A percentile compares a stretch with the other conserved stretches of the same genome.
Conservation (phyloP, 768 basidiomycete genomes). For the Candolleomyces eurysporus region DNA sequence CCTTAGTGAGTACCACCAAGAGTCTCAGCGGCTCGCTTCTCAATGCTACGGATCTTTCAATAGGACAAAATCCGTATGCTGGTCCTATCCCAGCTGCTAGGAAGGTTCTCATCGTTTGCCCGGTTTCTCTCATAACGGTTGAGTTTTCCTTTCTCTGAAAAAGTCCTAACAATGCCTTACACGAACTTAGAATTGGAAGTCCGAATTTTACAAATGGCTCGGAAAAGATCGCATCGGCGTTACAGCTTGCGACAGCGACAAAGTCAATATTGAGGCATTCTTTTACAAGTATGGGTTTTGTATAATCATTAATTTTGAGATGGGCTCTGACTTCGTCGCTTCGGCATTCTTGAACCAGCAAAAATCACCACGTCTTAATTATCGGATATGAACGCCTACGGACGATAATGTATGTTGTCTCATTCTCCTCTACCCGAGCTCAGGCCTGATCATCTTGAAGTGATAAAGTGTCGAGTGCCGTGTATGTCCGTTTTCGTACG, state of each 20-base stretch:
- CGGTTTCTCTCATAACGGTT: constrained; percentile 85
- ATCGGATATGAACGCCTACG: constrained; percentile 93
- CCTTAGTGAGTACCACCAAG: constrained; percentile 58
- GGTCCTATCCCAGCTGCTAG: constrained; percentile 54
- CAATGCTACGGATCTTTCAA: constrained; percentile 1
- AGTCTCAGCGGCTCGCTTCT: neutral
- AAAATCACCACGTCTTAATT: constrained; percentile 80
- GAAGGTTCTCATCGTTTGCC: constrained; percentile 91
- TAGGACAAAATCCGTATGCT: constrained; percentile 84
- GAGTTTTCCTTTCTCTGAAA: constrained; percentile 16
- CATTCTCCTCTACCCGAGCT: neutral
- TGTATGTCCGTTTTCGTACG: constrained; percentile 12
- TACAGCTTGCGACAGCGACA: constrained; percentile 46
- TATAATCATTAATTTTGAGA: neutral
- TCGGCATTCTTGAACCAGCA: constrained; percentile 34
- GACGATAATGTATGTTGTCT: constrained; percentile 65
- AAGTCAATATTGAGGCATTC: constrained; percentile 61
- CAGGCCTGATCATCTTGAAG: constrained; percentile 8
- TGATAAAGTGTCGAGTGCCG: constrained; percentile 22
- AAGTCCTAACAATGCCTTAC: neutral
- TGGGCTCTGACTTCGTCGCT: neutral
- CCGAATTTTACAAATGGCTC: constrained; percentile 94
- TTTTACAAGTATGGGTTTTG: constrained; percentile 57
- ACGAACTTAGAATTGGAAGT: constrained; percentile 79
- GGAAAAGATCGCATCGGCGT: constrained; percentile 51